phyloP scores from a whole-genome alignment of 2,329 filamentous ascomycete species.

The Blastomyces emzantsi region DNA sequence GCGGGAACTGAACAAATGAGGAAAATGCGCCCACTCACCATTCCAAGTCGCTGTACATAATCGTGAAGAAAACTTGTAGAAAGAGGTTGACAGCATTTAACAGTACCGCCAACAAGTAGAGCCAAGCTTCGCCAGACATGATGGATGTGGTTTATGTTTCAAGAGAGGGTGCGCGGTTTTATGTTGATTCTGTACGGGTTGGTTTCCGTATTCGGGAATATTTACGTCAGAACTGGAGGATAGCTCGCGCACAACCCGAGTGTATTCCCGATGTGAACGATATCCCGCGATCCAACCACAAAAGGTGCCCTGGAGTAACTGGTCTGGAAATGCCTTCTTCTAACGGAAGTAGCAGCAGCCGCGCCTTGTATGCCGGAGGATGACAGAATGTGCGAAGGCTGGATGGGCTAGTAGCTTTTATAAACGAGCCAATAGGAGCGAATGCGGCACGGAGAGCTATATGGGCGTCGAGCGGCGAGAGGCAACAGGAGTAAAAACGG shows the following conservation, averaged over 20 bases:
- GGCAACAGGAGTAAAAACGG: neutral
- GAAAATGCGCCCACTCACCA: conserved; percentile 57
- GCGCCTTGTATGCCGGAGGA: neutral
- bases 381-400: neutral
- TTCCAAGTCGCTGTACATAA: conserved; percentile 99
- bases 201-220: neutral
- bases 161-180: neutral
- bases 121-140: conserved; percentile 98
- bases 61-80: conserved; percentile 99
- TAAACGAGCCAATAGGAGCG: conserved; percentile 3
- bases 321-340: neutral
- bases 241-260: neutral
- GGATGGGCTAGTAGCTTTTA: neutral
- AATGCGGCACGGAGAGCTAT: conserved; percentile 1
- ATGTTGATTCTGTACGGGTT: neutral
- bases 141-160: conserved; percentile 26
- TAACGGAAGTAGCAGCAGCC: neutral
- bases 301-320: neutral
- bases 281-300: neutral
- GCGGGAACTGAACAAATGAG: conserved; percentile 1
- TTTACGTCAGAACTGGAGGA: neutral
- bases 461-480: neutral
- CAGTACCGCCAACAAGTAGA: conserved; percentile 94
- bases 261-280: neutral
- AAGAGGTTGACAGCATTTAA: conserved; percentile 99